These are phyloP conservation scores for Chlamydomonas incerta DNA, from an alignment of 139 green algal species.

Conservation along the genomic window DNA sequence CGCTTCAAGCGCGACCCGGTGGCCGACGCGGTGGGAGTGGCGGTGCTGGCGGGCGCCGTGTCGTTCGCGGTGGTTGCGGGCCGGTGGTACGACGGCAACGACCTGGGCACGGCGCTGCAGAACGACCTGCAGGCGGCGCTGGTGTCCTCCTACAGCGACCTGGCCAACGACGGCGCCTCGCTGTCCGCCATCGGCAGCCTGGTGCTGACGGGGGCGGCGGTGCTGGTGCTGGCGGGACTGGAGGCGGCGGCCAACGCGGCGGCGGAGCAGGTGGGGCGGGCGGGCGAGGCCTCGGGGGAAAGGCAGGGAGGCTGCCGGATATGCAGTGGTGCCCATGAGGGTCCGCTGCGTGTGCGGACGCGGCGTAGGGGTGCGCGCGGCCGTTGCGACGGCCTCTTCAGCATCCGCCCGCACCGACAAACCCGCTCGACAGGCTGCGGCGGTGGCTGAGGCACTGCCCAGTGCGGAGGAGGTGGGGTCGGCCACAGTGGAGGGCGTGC, in stretches of 20 bases:
- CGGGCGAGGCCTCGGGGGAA: neutral
- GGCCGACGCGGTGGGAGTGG: neutral
- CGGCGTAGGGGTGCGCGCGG: neutral
- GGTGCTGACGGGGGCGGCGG: neutral
- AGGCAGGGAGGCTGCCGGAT: neutral
- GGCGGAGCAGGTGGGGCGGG: neutral
- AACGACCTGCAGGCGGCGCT: neutral
- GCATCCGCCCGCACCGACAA: neutral
- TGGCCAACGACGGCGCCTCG: neutral
- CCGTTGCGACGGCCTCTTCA: neutral
- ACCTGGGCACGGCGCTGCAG: neutral
- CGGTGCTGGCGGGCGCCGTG: neutral
- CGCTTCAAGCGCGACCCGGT: neutral
- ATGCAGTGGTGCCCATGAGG: too few species aligned
- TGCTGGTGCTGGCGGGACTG: neutral
- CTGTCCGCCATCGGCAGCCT: neutral
- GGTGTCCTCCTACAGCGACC: neutral
- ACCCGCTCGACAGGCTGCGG: neutral
- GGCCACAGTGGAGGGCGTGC: neutral
- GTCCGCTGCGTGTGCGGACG: too few species aligned
- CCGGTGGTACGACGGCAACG: conserved; percentile 7
- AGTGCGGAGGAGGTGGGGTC: neutral
- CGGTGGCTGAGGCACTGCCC: neutral
- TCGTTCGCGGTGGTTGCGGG: neutral
- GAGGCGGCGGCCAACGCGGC: neutral